Evolutionary conservation across 768 basidiomycete species (phyloP).

Genomic region (Russula olivacea): DNA sequence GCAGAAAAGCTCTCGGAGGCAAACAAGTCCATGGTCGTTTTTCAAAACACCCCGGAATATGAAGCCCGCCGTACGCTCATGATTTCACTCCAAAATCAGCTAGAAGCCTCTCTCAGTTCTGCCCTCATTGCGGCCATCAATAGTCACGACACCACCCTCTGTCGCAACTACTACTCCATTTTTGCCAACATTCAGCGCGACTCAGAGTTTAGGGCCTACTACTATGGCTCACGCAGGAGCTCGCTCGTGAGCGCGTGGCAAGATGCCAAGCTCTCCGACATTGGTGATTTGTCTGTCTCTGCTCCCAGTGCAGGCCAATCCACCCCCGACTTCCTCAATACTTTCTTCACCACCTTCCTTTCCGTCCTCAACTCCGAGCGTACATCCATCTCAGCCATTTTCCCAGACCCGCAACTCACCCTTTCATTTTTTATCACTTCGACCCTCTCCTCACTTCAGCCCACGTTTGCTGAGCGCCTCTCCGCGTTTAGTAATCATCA

Average conservation of each 20-base stretch:
- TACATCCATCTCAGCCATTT: slow-evolving; percentile 71
- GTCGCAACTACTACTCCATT: slow-evolving; percentile 75
- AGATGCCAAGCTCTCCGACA: slow-evolving; percentile 46
- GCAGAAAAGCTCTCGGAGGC: slow-evolving; percentile 91
- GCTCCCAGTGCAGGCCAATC: slow-evolving; percentile 30
- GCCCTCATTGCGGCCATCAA: slow-evolving; percentile 85
- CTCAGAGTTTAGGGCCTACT: slow-evolving; percentile 89
- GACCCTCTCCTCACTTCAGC: slow-evolving; percentile 71
- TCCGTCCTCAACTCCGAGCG: slow-evolving; percentile 64
- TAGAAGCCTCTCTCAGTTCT: slow-evolving; percentile 89
- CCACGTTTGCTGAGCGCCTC: slow-evolving; percentile 76
- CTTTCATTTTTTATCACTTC: slow-evolving; percentile 80
- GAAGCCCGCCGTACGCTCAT: slow-evolving; percentile 80
- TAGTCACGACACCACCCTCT: slow-evolving; percentile 64
- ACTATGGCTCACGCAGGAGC: slow-evolving; percentile 76
- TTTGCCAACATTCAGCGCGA: slow-evolving; percentile 90
- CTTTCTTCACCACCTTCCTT: slow-evolving; percentile 69
- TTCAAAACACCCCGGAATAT: slow-evolving; percentile 88
- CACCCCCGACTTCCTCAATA: slow-evolving; percentile 63
- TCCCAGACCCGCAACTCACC: slow-evolving; percentile 74
- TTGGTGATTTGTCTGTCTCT: slow-evolving; percentile 35
- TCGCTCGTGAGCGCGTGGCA: slow-evolving; percentile 67
- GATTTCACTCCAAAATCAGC: slow-evolving; percentile 91
- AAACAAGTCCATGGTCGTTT: slow-evolving; percentile 81
- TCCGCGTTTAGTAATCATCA: slow-evolving; percentile 60